Base-by-base conservation (phyloP, 805 yeast genomes). In the Soucietia sequanensis region DNA sequence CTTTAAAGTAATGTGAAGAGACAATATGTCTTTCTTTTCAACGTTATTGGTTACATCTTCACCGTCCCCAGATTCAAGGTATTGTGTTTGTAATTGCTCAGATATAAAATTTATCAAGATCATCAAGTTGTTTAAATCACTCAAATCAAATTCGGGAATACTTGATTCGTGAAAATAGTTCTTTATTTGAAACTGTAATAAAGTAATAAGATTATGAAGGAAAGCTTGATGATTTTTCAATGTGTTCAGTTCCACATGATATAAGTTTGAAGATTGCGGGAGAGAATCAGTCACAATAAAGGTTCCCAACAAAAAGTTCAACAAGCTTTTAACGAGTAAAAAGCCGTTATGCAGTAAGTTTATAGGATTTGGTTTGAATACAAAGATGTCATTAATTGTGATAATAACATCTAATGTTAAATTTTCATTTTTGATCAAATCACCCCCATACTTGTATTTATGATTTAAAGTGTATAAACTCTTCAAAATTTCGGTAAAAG, bases 401-500 rank as follows among this genome's bases (percentile, higher is more conserved):
- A 25, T 18, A 25, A 27, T 20, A 23, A 29, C 35, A 22, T 18
- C 27, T 9, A 12, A 12, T 6, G 23, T 22, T 10, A 35, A 28
- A 5, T 34, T 20, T 9, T 27, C 25, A 12, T 20, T 17, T 22
- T 21, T 13, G 21, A 38, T 19, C 4, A 21, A 19, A 7, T 30
- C 23, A 10, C 24, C 32, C 16, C 21, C 18, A 24, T 27, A 27
- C 13, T 18, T 37, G 26, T 43, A 46, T 31, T 52, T 52, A 33
- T 56, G 58, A 30, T 50, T 47, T 27, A 57, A 38, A 22, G 59
- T 48, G 31, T 50, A 54, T 15, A 55, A 37, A 12, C 57, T 47
- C 35, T 58, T 58, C 31, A 55, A 39, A 15, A 56, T 34, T 30
- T 58, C 63, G 10, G 31, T 37, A 21, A 44, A 35, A 18, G 38